phyloP scores from a whole-genome alignment of 345 rosid species.

The Dipteronia dyeriana region DNA sequence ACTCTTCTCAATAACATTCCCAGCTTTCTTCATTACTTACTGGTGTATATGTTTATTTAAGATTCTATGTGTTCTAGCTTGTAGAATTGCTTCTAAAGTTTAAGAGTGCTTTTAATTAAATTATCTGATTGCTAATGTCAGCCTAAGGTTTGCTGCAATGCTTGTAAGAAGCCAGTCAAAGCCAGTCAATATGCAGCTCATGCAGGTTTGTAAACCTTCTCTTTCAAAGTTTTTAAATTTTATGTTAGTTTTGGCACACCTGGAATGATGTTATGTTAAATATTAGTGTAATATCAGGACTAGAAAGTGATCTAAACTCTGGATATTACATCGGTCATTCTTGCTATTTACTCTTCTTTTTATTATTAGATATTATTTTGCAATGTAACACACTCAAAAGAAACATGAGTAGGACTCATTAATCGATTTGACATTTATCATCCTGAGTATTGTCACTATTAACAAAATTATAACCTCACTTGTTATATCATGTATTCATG shows the following conservation, averaged over 20 bases:
- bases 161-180: constrained; percentile 71
- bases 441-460: too few relatives aligned
- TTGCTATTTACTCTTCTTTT: too few relatives aligned
- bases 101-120: constrained; percentile 1
- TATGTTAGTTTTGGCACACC: neutral
- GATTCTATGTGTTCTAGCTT: neutral
- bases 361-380: neutral
- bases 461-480: too few relatives aligned
- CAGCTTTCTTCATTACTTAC: neutral
- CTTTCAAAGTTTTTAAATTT: neutral
- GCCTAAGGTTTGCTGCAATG: constrained; percentile 64
- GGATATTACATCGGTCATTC: too few relatives aligned
- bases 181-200: constrained; percentile 66
- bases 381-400: neutral
- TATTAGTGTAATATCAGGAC: too few relatives aligned
- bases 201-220: constrained; percentile 52
- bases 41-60: constrained; percentile 1
- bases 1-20: neutral
- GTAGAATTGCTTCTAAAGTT: neutral
- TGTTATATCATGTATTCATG: too few relatives aligned
- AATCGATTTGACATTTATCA: too few relatives aligned
- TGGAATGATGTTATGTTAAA: too few relatives aligned
- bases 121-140: constrained; percentile 20
- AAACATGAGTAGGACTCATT: neutral
- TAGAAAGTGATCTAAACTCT: too few relatives aligned